phyloP scores from a whole-genome alignment of 2,329 filamentous ascomycete genomes.

The Trichothecium roseum region DNA sequence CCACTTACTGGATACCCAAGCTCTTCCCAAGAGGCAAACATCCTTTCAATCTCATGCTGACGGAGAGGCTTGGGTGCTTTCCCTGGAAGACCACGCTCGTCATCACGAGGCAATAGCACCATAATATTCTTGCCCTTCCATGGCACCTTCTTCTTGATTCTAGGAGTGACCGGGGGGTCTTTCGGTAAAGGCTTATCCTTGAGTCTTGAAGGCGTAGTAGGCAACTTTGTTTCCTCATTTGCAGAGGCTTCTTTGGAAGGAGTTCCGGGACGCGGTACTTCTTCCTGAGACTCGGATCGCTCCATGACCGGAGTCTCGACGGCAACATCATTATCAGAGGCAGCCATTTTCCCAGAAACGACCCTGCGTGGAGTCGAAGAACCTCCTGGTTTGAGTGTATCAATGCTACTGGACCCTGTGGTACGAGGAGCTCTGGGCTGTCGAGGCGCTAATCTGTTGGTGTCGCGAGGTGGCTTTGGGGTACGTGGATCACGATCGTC shows the following conservation, averaged over 20 bases:
- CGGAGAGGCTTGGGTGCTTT: conserved; percentile 43
- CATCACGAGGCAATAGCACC: conserved; percentile 58
- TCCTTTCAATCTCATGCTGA: conserved; percentile 45
- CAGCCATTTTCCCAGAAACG: conserved; percentile 18
- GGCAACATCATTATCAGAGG: conserved; percentile 16
- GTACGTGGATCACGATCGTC: conserved; percentile 38
- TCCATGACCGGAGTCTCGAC: no score
- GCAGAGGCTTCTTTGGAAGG: conserved; percentile 10
- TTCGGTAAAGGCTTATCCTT: conserved; percentile 25
- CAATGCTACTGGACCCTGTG: conserved; percentile 36
- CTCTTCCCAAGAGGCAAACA: conserved; percentile 56
- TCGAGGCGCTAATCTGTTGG: conserved; percentile 13
- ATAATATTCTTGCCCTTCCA: conserved; percentile 70
- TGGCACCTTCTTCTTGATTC: conserved; percentile 58
- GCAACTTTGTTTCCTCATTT: conserved; percentile 18
- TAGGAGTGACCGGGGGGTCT: conserved; percentile 36
- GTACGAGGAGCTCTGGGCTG: neutral
- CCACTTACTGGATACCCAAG: conserved; percentile 59
- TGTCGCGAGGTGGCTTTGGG: conserved; percentile 26
- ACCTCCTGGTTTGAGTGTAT: conserved; percentile 37
- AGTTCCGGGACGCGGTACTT: conserved; percentile 11
- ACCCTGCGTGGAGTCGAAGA: conserved; percentile 14
- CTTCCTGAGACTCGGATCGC: neutral
- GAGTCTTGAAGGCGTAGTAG: conserved; percentile 23
- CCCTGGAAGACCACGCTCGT: conserved; percentile 50